phyloP scores from a whole-genome alignment of 495 filamentous ascomycete genomes.

The Xylaria castorea region DNA sequence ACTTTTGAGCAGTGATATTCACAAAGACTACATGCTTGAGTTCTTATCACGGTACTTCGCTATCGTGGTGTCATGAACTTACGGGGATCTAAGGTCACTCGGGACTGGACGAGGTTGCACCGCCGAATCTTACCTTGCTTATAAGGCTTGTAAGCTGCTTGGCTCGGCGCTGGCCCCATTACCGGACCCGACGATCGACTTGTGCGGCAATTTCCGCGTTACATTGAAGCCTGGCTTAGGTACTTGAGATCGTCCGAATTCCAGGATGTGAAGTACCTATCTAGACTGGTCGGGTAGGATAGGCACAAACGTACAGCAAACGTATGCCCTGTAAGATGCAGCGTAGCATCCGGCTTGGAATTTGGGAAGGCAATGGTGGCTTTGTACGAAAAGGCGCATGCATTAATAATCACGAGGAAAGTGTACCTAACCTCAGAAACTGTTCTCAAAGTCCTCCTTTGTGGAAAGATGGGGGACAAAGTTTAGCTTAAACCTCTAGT shows the following conservation, averaged over 20 bases:
- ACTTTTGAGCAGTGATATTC: neutral
- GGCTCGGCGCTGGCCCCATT: constrained; percentile 19
- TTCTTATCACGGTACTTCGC: neutral
- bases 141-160: constrained; percentile 20
- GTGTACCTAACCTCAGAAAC: neutral
- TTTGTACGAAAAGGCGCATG: constrained; percentile 10
- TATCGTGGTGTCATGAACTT: neutral
- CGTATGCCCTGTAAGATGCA: neutral
- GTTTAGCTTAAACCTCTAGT: neutral
- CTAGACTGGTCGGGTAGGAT: neutral
- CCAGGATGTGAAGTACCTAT: neutral
- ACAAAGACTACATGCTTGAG: neutral
- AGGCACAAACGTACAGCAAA: neutral
- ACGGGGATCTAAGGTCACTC: constrained; percentile 3
- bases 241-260: constrained; percentile 1
- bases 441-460: neutral
- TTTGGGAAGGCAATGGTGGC: neutral
- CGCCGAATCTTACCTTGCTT: constrained; percentile 24
- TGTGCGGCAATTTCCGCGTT: constrained; percentile 12
- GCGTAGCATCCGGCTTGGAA: constrained; percentile 6
- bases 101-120: constrained; percentile 17
- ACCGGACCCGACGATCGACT: constrained; percentile 18
- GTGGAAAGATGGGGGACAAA: neutral
- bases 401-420: constrained; percentile 15
- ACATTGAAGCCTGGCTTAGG: neutral